A percentile compares a stretch with the other conserved stretches of the same genome.
Evolutionary conservation across 495 filamentous ascomycete species (phyloP).

Genomic region (Penicillium bialowiezense): DNA sequence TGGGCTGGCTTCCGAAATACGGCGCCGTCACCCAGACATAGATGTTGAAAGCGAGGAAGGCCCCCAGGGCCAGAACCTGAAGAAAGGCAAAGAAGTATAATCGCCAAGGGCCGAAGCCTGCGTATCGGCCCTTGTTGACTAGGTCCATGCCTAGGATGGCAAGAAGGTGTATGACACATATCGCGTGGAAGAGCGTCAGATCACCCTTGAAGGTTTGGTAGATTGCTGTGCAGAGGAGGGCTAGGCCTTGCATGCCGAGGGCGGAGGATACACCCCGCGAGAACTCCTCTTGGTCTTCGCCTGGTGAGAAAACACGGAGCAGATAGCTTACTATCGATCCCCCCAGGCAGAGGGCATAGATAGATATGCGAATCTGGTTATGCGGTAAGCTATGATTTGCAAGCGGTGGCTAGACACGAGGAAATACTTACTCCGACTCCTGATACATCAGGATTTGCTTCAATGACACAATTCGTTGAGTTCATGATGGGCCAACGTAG

Average conservation of each 20-base stretch:
- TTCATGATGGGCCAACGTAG: slow-evolving; percentile 7
- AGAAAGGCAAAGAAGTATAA: slow-evolving; percentile 11
- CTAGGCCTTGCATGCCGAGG: slow-evolving; percentile 17
- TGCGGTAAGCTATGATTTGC: background rate
- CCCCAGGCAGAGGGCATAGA: slow-evolving; percentile 17
- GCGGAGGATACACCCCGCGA: slow-evolving; percentile 16
- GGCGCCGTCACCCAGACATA: slow-evolving; percentile 18
- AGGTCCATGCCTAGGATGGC: slow-evolving; percentile 13
- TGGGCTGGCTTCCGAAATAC: slow-evolving; percentile 12
- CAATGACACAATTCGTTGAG: slow-evolving; percentile 12
- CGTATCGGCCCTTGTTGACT: slow-evolving; percentile 18
- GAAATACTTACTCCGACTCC: slow-evolving; percentile 14
- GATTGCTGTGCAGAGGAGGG: slow-evolving; percentile 18
- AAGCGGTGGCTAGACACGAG: too few relatives aligned
- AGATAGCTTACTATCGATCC: slow-evolving; percentile 15
- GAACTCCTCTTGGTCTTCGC: slow-evolving; percentile 17
- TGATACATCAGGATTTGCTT: slow-evolving; percentile 16
- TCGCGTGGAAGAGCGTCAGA: slow-evolving; percentile 18
- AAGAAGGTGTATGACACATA: slow-evolving; percentile 17
- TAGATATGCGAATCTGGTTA: slow-evolving; percentile 14
- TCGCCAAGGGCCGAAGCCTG: slow-evolving; percentile 15
- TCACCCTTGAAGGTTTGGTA: slow-evolving; percentile 17
- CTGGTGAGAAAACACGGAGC: slow-evolving; percentile 12
- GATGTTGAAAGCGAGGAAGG: slow-evolving; percentile 16
- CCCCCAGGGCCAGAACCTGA: slow-evolving; percentile 11